These are phyloP conservation scores for Trichoderma pleuroti DNA, from an alignment of 2,329 filamentous ascomycete genomes.

Conservation along the genomic window DNA sequence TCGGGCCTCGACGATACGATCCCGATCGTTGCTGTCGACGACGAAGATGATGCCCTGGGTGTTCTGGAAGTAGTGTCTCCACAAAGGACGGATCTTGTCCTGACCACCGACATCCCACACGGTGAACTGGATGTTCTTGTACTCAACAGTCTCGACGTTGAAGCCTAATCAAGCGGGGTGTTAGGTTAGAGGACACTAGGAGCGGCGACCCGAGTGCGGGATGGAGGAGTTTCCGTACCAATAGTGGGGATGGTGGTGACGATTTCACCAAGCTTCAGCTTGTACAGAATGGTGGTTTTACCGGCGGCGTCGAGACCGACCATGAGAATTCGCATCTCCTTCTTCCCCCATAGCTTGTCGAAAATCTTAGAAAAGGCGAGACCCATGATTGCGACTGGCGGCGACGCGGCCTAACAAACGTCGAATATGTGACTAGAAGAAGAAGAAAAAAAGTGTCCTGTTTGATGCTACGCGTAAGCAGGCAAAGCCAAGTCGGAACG, in stretches of 20 bases:
- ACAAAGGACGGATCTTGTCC: constrained; percentile 99
- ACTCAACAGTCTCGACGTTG: constrained; percentile 99
- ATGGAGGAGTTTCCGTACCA: constrained; percentile 53
- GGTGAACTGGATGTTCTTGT: constrained; percentile 99
- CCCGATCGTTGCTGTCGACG: constrained; percentile 97
- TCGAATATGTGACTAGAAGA: constrained; percentile 13
- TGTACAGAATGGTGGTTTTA: constrained; percentile 99
- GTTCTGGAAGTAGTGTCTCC: constrained; percentile 99
- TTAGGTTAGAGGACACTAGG: background rate
- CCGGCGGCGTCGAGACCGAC: constrained; percentile 98
- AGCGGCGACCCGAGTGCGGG: background rate
- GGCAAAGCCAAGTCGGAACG: constrained; percentile 15
- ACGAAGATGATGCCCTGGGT: constrained; percentile 99
- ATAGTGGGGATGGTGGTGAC: constrained; percentile 99
- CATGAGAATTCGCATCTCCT: constrained; percentile 99
- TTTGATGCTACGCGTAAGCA: constrained; percentile 32
- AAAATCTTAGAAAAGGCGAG: constrained; percentile 95
- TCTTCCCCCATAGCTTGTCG: constrained; percentile 96
- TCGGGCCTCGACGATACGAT: constrained; percentile 93
- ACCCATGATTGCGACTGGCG: constrained; percentile 78
- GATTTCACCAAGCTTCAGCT: constrained; percentile 98
- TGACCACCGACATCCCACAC: constrained; percentile 99
- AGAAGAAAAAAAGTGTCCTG: constrained; percentile 29
- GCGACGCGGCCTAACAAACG: constrained; percentile 30
- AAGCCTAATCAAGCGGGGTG: constrained; percentile 60